Base-by-base conservation (phyloP, 2,329 filamentous ascomycete genomes). In the Colletotrichum sp. region DNA sequence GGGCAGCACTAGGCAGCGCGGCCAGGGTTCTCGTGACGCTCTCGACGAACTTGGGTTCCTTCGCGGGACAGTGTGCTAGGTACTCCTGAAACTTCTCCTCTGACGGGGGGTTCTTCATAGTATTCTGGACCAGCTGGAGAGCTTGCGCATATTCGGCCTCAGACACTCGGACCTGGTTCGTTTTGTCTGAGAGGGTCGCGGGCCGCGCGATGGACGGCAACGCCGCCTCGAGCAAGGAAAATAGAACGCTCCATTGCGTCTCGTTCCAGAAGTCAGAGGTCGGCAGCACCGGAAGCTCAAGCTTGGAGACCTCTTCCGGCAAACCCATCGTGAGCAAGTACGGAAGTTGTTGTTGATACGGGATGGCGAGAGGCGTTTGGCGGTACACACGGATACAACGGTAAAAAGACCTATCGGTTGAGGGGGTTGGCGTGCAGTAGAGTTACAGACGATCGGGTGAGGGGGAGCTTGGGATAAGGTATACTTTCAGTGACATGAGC, bases 141-240 rank as follows among this genome's bases (percentile, higher is more conserved):
- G 88, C 82, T 6, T 84, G 81, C 5, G 89, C 85, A 78, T 91
- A 91, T 64, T 90, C 87, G n/a, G 83, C 83, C 69, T 90, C 87
- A 0, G 89, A 81, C 15, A 92, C 84, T 18, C 82, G 81, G 18
- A 91, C 82, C 75, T 90, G 87, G 39, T 79, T 82, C 6, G 81
- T 80, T 26, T 81, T 80, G 79, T 90, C 87, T 15, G 81, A 80
- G 24, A 83, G 79, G 24, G 82, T 79, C 21, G 86, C 83, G 16
- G 86, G 84, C 16, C 86, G 81, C 24, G 86, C 87, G 76, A 95
- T 87, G 24, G 92, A 89, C 4, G 93, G 92, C 36, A 95, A 84
- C 21, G 91, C 83, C n/a, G 89, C 90, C 78, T 93, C 91, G 55
- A 92, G 82, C 8, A 93, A 83, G 4, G 90, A 86, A 78, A 89